Evolutionary conservation across 768 basidiomycete species (phyloP).

Genomic region (Piloderma croceum): DNA sequence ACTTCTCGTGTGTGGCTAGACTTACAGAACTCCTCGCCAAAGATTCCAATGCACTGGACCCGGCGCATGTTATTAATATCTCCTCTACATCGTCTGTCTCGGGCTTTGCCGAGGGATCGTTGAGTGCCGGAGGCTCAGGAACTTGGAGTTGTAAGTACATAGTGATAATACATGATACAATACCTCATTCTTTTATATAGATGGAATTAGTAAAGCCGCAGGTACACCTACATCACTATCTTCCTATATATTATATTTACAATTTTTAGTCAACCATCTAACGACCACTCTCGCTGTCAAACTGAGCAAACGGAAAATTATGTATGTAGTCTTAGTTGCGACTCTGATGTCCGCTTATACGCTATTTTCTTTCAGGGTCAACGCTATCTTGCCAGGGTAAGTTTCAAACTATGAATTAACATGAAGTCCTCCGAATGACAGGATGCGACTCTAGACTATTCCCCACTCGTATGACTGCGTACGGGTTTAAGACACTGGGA

Average conservation of each 20-base stretch:
- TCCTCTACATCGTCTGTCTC: conserved; percentile 63
- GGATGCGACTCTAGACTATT: conserved; percentile 44
- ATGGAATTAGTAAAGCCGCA: conserved; percentile 81
- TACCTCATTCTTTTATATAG: conserved; percentile 29
- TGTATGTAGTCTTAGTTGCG: conserved; percentile 39
- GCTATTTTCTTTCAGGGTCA: conserved; percentile 47
- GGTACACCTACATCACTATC: conserved; percentile 25
- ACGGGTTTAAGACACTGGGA: conserved; percentile 51
- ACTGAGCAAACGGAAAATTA: conserved; percentile 53
- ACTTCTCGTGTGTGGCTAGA: too few relatives aligned
- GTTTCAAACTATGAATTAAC: conserved; percentile 4
- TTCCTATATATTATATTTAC: background rate
- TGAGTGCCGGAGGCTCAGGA: conserved; percentile 55
- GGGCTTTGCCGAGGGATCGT: conserved; percentile 41
- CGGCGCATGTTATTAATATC: conserved; percentile 77
- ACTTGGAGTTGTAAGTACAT: conserved; percentile 70
- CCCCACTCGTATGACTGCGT: conserved; percentile 83
- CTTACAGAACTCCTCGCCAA: conserved; percentile 62
- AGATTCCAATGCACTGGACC: conserved; percentile 55
- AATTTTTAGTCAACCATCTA: conserved; percentile 65
- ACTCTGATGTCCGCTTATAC: conserved; percentile 4
- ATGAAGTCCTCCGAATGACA: background rate
- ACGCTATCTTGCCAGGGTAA: conserved; percentile 80
- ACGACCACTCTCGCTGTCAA: conserved; percentile 68
- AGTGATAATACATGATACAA: background rate